Conservation (phyloP, 2,329 filamentous ascomycete species). For the Corinectria fuckeliana region DNA sequence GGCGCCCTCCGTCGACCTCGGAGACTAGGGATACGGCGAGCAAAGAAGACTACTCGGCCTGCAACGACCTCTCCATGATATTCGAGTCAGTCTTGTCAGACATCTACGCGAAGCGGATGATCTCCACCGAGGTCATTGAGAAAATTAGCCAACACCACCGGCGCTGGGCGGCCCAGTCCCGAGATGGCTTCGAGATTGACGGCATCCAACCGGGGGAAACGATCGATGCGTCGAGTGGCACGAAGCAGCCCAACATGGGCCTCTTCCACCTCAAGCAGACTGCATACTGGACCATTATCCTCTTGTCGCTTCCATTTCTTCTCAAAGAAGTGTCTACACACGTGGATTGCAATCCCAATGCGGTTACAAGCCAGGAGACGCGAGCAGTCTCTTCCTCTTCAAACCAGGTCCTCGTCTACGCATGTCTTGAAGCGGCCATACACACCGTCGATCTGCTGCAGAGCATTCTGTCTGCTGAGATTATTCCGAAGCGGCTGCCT, state of each 20-base stretch:
- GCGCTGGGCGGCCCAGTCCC: conserved; percentile 32
- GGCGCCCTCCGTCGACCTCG: conserved; percentile 42
- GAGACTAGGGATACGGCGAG: conserved; percentile 38
- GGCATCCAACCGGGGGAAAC: conserved; percentile 32
- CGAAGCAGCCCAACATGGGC: conserved; percentile 33
- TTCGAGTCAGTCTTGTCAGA: conserved; percentile 46
- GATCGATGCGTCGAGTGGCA: conserved; percentile 22
- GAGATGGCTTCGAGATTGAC: conserved; percentile 24
- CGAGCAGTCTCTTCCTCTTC: conserved; percentile 18
- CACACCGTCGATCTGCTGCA: conserved; percentile 47
- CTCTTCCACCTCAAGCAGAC: conserved; percentile 44
- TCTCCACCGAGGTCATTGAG: conserved; percentile 39
- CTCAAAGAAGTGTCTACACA: conserved; percentile 39
- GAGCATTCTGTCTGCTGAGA: conserved; percentile 40
- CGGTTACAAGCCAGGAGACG: conserved; percentile 12
- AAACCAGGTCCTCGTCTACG: conserved; percentile 39
- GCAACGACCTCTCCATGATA: conserved; percentile 45
- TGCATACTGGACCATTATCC: conserved; percentile 48
- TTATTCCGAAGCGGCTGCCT: conserved; percentile 50
- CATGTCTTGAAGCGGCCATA: conserved; percentile 45
- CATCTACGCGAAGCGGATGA: conserved; percentile 43
- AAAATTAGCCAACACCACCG: conserved; percentile 33
- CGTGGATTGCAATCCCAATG: conserved; percentile 29
- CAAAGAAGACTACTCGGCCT: conserved; percentile 34
- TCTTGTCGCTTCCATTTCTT: conserved; percentile 46